Conservation (phyloP, 495 filamentous ascomycete species). For the Penicillium lividum region DNA sequence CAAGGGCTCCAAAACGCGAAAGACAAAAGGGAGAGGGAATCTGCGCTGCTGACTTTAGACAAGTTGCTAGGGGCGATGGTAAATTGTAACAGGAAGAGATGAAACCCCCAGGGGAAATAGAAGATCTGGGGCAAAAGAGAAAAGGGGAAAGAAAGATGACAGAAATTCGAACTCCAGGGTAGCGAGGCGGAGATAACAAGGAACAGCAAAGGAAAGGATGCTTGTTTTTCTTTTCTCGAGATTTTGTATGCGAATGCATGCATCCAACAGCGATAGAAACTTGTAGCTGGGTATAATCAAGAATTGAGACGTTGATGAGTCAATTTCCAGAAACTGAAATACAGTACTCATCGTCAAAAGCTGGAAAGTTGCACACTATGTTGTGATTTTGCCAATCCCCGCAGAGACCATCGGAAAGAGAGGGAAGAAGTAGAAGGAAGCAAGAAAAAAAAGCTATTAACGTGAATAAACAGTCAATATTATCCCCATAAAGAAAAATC, state of each 20-base stretch:
- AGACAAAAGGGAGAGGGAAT: conserved; percentile 43
- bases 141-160: conserved; percentile 15
- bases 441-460: conserved; percentile 48
- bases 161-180: conserved; percentile 3
- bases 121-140: conserved; percentile 17
- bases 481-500: conserved; percentile 47
- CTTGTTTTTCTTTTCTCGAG: conserved; percentile 12
- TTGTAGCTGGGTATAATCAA: not conserved
- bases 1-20: conserved; percentile 32
- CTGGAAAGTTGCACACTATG: conserved; percentile 28
- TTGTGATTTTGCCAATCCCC: conserved; percentile 26
- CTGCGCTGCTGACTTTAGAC: conserved; percentile 48
- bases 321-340: conserved; percentile 1
- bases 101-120: conserved; percentile 13
- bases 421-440: conserved; percentile 25
- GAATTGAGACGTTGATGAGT: not conserved
- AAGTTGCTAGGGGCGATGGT: conserved; percentile 36
- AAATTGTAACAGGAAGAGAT: conserved; percentile 9
- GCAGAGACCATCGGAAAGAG: conserved; percentile 33
- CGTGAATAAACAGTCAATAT: conserved; percentile 53
- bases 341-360: conserved; percentile 25
- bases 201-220: conserved; percentile 16
- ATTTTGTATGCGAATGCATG: not conserved
- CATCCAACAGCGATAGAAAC: not conserved
- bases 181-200: conserved; percentile 24